phyloP scores from a whole-genome alignment of 2,329 filamentous ascomycete species.

The Teratosphaeria viscida region DNA sequence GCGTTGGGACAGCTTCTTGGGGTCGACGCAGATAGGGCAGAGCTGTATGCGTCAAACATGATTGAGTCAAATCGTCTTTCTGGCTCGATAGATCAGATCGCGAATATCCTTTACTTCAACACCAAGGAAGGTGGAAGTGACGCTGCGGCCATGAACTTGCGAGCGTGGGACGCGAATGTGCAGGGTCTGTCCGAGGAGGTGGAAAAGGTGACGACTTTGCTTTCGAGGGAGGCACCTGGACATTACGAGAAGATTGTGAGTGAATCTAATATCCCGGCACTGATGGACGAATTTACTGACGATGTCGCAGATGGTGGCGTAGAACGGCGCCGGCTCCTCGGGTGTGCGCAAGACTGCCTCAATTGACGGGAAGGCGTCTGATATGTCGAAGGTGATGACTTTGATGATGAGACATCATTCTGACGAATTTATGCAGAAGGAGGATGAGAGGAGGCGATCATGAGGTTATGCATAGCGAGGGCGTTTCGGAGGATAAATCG shows the following conservation, averaged over 20 bases:
- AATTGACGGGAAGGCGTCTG: background rate
- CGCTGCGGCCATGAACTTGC: slow-evolving; percentile 53
- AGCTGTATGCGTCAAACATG: slow-evolving; percentile 88
- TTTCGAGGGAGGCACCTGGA: slow-evolving; percentile 68
- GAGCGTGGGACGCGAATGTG: slow-evolving; percentile 83
- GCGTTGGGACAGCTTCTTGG: slow-evolving; percentile 68
- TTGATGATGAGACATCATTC: background rate
- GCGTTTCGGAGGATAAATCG: background rate
- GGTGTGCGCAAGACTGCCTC: background rate
- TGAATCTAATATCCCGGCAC: background rate
- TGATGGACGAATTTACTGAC: background rate
- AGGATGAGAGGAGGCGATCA: background rate
- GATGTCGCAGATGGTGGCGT: background rate
- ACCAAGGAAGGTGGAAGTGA: slow-evolving; percentile 49
- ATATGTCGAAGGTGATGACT: background rate
- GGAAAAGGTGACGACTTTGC: slow-evolving; percentile 69
- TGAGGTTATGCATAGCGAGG: background rate
- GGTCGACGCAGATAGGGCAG: slow-evolving; percentile 68
- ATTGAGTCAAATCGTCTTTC: slow-evolving; percentile 84
- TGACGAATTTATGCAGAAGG: background rate
- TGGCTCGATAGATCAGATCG: slow-evolving; percentile 90
- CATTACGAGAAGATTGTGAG: slow-evolving; percentile 29
- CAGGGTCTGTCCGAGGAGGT: slow-evolving; percentile 80
- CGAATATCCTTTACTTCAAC: slow-evolving; percentile 79
- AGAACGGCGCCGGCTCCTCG: background rate